Percentiles rank a stretch among this genome's conserved stretches.
These are phyloP conservation scores for Aspergillus cristatus DNA, from an alignment of 495 filamentous ascomycete species.

Conservation along the genomic window DNA sequence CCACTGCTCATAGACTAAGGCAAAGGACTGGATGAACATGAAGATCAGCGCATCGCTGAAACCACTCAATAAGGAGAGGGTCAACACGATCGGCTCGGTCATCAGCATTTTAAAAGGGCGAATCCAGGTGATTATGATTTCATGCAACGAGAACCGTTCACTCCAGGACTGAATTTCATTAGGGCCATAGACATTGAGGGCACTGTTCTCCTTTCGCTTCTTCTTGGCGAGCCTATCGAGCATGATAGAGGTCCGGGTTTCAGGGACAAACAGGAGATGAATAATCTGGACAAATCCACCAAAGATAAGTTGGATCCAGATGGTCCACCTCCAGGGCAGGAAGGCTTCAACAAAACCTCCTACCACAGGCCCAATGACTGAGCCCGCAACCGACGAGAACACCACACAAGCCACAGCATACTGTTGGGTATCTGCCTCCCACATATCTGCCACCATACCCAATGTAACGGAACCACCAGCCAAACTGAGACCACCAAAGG, in stretches of 20 bases:
- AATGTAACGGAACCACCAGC: no score
- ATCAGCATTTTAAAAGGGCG: conserved; percentile 54
- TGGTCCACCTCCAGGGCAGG: conserved; percentile 61
- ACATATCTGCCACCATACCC: no score
- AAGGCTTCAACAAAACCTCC: no score
- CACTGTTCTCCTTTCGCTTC: no score
- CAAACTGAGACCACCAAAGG: no score
- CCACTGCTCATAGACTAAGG: conserved; percentile 51
- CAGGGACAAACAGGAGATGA: conserved; percentile 59
- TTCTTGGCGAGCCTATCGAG: conserved; percentile 56
- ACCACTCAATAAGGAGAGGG: conserved; percentile 47
- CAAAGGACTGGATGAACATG: conserved; percentile 57
- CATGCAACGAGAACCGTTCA: conserved; percentile 47
- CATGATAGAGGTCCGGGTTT: conserved; percentile 57
- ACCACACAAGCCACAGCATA: no score
- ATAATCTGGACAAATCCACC: conserved; percentile 52
- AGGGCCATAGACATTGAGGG: conserved; percentile 57
- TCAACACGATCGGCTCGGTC: conserved; percentile 51
- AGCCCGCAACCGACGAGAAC: no score
- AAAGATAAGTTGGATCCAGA: conserved; percentile 74
- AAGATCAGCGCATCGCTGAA: no score
- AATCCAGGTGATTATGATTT: conserved; percentile 47
- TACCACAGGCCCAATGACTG: no score
- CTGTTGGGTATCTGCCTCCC: no score
- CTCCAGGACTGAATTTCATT: conserved; percentile 51